Evolutionary conservation across 148 eudicot genomes (phyloP).

Genomic region (Chenopodium formosanum): DNA sequence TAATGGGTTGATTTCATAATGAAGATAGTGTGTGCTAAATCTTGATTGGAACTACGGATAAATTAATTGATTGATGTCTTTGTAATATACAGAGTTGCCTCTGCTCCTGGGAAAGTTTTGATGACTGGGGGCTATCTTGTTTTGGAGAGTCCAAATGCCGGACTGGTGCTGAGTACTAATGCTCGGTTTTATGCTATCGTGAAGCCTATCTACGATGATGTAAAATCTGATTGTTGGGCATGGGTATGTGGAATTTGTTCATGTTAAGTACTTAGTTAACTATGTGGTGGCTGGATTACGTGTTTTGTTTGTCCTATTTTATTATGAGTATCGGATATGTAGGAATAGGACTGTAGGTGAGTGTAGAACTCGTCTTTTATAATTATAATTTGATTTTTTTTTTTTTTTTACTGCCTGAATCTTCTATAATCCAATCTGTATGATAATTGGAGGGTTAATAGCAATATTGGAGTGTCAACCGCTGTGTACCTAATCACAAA

Average conservation of each 20-base stretch:
- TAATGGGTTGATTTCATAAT: background rate
- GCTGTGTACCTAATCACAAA: too few species aligned
- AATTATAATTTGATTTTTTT: background rate
- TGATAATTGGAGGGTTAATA: too few species aligned
- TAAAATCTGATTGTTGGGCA: slow-evolving; percentile 63
- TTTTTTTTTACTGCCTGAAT: too few species aligned
- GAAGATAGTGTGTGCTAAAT: background rate
- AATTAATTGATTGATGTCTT: background rate
- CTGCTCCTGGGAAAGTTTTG: slow-evolving; percentile 84
- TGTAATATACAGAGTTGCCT: slow-evolving; percentile 59
- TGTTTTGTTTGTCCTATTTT: background rate
- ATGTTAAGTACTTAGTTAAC: background rate
- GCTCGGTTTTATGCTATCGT: slow-evolving; percentile 87
- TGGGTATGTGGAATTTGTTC: slow-evolving; percentile 54
- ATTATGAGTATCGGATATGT: background rate
- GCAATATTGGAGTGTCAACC: too few species aligned
- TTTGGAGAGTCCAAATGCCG: slow-evolving; percentile 94
- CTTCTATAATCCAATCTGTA: too few species aligned
- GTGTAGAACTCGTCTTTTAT: background rate
- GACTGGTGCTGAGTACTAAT: slow-evolving; percentile 90
- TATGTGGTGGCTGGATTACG: slow-evolving; percentile 13
- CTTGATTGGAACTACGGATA: background rate
- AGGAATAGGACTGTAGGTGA: background rate
- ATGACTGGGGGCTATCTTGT: slow-evolving; percentile 91
- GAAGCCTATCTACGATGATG: slow-evolving; percentile 62